phyloP scores from a whole-genome alignment of 83 land plant genomes.

The Picea abies region DNA sequence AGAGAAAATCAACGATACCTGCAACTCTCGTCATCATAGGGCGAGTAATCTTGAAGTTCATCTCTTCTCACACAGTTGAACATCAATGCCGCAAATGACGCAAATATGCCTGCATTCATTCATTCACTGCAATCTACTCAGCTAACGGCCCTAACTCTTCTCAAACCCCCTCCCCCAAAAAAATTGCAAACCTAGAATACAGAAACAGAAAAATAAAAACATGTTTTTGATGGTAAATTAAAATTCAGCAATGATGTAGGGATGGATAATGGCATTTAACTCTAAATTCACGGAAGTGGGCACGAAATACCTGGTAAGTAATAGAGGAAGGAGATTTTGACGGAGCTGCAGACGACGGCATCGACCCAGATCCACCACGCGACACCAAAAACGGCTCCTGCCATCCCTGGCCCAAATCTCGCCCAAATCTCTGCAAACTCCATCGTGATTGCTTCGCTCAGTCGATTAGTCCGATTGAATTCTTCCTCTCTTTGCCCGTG shows the following conservation, averaged over 20 bases:
- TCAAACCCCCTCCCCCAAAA: too few species aligned
- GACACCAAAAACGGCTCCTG: slow-evolving; percentile 92
- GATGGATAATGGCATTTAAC: background rate
- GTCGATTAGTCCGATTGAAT: too few species aligned
- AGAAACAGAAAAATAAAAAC: too few species aligned
- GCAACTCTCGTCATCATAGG: slow-evolving; percentile 91
- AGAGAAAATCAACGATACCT: slow-evolving; percentile 43
- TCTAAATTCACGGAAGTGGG: slow-evolving; percentile 8
- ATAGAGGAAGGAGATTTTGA: slow-evolving; percentile 75
- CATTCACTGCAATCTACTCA: background rate
- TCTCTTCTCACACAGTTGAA: slow-evolving; percentile 80
- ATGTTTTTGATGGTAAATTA: too few species aligned
- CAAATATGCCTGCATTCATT: slow-evolving; percentile 69
- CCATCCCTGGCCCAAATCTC: slow-evolving; percentile 81
- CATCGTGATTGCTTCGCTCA: slow-evolving; percentile 29
- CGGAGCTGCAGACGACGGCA: slow-evolving; percentile 92
- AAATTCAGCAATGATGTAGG: too few species aligned
- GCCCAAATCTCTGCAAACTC: slow-evolving; percentile 79
- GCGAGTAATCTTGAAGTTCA: slow-evolving; percentile 84
- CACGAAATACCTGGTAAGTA: slow-evolving; percentile 73
- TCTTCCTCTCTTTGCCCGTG: too few species aligned
- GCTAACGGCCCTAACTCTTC: too few species aligned
- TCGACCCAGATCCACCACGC: slow-evolving; percentile 99
- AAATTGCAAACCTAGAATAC: too few species aligned
- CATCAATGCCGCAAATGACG: slow-evolving; percentile 90